phyloP scores from a whole-genome alignment of 2,329 filamentous ascomycete genomes.

The Fusarium succisae region DNA sequence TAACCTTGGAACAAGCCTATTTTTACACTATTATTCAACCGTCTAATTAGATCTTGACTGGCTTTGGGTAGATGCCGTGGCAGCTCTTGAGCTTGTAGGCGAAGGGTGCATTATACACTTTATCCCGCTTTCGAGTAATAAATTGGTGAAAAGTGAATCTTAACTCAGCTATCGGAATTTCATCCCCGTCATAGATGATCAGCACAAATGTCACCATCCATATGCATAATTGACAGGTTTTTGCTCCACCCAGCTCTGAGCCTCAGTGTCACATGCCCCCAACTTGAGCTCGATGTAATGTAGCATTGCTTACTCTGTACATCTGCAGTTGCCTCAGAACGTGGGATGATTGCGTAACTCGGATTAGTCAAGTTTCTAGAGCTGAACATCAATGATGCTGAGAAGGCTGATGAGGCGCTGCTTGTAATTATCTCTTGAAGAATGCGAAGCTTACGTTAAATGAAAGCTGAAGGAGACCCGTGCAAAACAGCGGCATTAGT shows the following conservation, averaged over 20 bases:
- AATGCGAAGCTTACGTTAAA: accelerated
- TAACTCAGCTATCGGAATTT: not conserved
- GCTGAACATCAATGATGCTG: not conserved
- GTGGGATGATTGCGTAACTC: not conserved
- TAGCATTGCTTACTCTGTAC: not conserved
- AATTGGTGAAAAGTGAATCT: not conserved
- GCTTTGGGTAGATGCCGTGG: not conserved
- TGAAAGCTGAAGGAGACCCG: no score
- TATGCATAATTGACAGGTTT: not conserved
- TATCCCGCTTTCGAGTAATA: not conserved
- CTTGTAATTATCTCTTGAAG: not conserved
- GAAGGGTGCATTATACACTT: not conserved
- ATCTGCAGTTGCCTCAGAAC: not conserved
- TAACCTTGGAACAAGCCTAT: not conserved
- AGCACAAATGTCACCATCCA: not conserved
- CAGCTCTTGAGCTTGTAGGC: not conserved
- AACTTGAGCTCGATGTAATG: not conserved
- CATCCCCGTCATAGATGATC: not conserved
- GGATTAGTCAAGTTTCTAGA: not conserved
- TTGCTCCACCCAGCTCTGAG: not conserved
- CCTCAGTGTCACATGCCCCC: not conserved
- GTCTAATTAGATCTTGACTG: no score
- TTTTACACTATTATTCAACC: not conserved
- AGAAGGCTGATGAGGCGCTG: not conserved
- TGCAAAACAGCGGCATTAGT: accelerated